Conservation (phyloP, 2,329 filamentous ascomycete species). For the Cladosporium sphaerospermum region DNA sequence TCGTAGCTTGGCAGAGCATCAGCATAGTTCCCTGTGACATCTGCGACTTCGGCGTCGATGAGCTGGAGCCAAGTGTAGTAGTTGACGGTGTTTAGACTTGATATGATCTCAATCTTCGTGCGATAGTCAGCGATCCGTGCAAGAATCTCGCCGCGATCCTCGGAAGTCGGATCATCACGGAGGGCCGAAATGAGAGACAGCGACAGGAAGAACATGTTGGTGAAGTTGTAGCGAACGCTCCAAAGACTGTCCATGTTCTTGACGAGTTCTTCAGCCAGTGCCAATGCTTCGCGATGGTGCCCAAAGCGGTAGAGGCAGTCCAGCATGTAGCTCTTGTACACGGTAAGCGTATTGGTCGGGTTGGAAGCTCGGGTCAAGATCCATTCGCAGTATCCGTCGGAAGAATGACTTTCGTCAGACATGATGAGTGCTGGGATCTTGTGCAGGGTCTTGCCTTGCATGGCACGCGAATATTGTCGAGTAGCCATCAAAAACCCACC, state of each 20-base stretch:
- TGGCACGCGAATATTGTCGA: conserved; percentile 60
- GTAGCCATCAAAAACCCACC: conserved; percentile 62
- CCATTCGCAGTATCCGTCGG: conserved; percentile 48
- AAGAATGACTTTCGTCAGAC: conserved; percentile 61
- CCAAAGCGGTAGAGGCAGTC: conserved; percentile 39
- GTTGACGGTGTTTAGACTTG: conserved; percentile 60
- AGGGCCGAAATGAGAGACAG: conserved; percentile 36
- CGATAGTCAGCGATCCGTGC: conserved; percentile 50
- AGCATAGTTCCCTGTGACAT: conserved; percentile 41
- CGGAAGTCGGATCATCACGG: conserved; percentile 31
- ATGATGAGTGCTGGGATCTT: conserved; percentile 52
- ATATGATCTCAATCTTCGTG: conserved; percentile 58
- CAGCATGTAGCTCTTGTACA: conserved; percentile 57
- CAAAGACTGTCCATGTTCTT: conserved; percentile 38
- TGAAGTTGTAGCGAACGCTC: conserved; percentile 39
- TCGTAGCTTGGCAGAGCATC: conserved; percentile 61
- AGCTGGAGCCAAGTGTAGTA: conserved; percentile 64
- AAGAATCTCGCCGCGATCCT: conserved; percentile 44
- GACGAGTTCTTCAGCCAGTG: conserved; percentile 37
- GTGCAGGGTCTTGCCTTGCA: conserved; percentile 65
- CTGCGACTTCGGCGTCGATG: conserved; percentile 62
- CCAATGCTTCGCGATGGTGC: conserved; percentile 36
- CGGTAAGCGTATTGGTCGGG: conserved; percentile 56
- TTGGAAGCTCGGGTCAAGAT: conserved; percentile 47
- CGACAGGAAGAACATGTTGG: conserved; percentile 38